Evolutionary conservation across 352 stramenopile genomes (phyloP), one percentile per base, ranked within the genome.

Genomic region (Phytophthora cactorum): DNA sequence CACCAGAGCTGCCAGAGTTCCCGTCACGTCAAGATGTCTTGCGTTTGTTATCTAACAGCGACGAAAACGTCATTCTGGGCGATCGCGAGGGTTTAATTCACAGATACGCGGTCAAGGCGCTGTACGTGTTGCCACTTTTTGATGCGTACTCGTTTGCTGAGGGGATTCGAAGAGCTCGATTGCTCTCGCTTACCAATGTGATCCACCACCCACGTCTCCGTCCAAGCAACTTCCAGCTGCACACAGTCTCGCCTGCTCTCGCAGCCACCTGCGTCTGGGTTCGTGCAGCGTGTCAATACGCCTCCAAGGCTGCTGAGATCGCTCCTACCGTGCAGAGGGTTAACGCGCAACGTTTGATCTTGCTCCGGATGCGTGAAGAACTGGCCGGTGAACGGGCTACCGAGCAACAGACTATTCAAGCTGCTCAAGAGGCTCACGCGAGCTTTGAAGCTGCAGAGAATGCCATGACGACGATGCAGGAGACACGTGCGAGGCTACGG

Each of bases 71-170:
- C 41, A 68, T 81, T 34, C 50, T 95, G n/a, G 87, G 87, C 15
- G 87, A 95, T 63, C 85, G 81, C 5, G 87, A 95, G 69, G 86
- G 82, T 2, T 50, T 95, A 9, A 95, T 95, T 45, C 87, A 95
- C 65, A 70, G 76, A 17, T 95, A 95, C 72, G 65, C 70, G 15
- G 80, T 95, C 46, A 93, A 93, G 58, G 87, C 87, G 22, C 60
- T 95, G 43, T 95, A 92, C 50, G 59, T 93, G 6, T 61, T 95
- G 34, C 85, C 87, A 45, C 82, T 93, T 7, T 95, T 95, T 59
- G 82, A 93, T 55, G 81, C 78, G 1, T 95, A 95, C 60, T 93
- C 87, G 57, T 93, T 95, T 45, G 79, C 74, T 1, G 85, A 92
- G 17, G 85, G 87, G 4, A 61, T 77, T n/a, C 83, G 87, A 4